Base-by-base conservation (phyloP, 176 grass and related monocot genomes). In the Zizania latifolia region DNA sequence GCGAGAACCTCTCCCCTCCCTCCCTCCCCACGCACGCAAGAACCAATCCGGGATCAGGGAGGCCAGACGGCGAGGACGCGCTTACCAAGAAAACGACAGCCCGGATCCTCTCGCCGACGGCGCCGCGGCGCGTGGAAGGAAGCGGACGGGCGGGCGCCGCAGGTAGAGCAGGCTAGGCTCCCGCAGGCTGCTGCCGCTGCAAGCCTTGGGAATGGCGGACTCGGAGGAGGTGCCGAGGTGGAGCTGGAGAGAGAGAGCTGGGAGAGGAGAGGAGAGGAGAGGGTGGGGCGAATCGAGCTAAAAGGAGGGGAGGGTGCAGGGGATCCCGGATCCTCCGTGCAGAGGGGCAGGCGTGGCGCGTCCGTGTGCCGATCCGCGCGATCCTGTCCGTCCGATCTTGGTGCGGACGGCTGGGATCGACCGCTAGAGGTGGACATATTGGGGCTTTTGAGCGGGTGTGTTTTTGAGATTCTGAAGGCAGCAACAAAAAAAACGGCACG, bases 181-280 rank as follows among this genome's bases (percentile, higher is more conserved):
- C 34, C 6, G 34, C 34, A 3, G 44, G 16, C 45, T 4, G 0
- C 43, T 45, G 45, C 17, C 8, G 19, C 60, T 46, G 37, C 71
- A 27, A 45, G 15, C 56, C 72, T 77, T 64, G 84, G 78, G 65
- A 86, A 82, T 71, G 85, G 46, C 58, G 58, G 64, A 34, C 56
- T 39, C 35, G 56, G 61, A 45, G 74, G 23, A 40, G 70, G 65
- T 21, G 39, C n/a, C n/a, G 7, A 65, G 70, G 35, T 4, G 57
- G 23, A 8, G 22, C 22, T 3, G 6, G 62, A 58, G 74, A 59
- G 71, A 53, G 68, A 28, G 45, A 40, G 33, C n/a, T n/a, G n/a
- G 62, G 65, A 62, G 19, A 13, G 2, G 8, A 16, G 12, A 48
- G 68, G 28, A 31, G 38, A 58, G 2, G 22, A 0, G 7, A 67